These are phyloP conservation scores for Pseudogymnoascus sp. DNA, from an alignment of 2,329 filamentous ascomycete genomes.

Conservation along the genomic window DNA sequence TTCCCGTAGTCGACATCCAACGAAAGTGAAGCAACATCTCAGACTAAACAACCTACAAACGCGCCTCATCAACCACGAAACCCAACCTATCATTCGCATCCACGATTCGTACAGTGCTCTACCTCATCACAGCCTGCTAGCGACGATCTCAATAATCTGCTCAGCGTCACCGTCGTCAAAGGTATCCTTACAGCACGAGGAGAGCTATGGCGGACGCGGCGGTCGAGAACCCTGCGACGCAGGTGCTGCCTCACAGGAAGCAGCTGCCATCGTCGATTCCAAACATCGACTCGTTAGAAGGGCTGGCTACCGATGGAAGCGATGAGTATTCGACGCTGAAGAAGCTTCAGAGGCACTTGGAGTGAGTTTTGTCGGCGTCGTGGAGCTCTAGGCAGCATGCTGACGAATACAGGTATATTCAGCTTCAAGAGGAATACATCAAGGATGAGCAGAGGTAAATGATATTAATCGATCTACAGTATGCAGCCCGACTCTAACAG, in stretches of 20 bases:
- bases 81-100: not conserved
- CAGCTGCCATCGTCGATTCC: conserved; percentile 71
- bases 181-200: not conserved
- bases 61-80: conserved; percentile 9
- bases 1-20: conserved; percentile 7
- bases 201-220: conserved; percentile 72
- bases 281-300: conserved; percentile 84
- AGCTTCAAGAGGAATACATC: conserved; percentile 99
- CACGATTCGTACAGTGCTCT: not conserved
- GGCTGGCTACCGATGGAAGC: conserved; percentile 67
- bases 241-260: conserved; percentile 72
- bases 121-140: not conserved
- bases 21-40: conserved; percentile 5
- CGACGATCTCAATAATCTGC: not conserved
- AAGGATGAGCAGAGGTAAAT: conserved; percentile 92
- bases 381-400: conserved; percentile 12
- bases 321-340: conserved; percentile 96
- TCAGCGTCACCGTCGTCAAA: not conserved
- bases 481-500: conserved; percentile 16
- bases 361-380: conserved; percentile 48
- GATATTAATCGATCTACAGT: conserved; percentile 14
- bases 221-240: conserved; percentile 73
- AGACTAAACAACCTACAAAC: conserved; percentile 5
- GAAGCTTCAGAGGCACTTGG: conserved; percentile 90
- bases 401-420: conserved; percentile 63